These are phyloP conservation scores for Emericellopsis atlantica DNA, from an alignment of 2,329 filamentous ascomycete genomes.

Conservation along the genomic window DNA sequence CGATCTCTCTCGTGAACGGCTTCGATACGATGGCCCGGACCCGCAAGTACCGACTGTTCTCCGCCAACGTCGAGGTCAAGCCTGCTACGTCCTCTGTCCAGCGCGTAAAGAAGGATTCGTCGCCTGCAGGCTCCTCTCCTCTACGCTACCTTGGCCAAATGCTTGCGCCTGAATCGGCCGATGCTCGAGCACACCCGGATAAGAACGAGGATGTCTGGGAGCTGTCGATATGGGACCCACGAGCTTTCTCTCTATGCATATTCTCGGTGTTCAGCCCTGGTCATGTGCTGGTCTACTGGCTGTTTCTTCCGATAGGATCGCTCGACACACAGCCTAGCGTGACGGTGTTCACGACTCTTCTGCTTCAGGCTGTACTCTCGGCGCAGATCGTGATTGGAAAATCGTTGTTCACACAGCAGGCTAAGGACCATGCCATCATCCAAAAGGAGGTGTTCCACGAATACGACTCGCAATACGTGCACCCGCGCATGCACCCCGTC, in stretches of 20 bases:
- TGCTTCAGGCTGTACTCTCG: slow-evolving; percentile 64
- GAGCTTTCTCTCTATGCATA: slow-evolving; percentile 67
- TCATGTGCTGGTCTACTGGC: slow-evolving; percentile 81
- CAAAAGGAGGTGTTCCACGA: slow-evolving; percentile 89
- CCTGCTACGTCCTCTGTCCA: slow-evolving; percentile 76
- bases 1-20: slow-evolving; percentile 62
- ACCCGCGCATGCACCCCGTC: slow-evolving; percentile 72
- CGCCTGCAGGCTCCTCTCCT: slow-evolving; percentile 66
- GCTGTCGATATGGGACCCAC: slow-evolving; percentile 83
- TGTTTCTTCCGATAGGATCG: slow-evolving; percentile 67
- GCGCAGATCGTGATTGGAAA: slow-evolving; percentile 64
- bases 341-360: slow-evolving; percentile 71
- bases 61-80: slow-evolving; percentile 64
- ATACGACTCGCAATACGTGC: slow-evolving; percentile 92
- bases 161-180: slow-evolving; percentile 57
- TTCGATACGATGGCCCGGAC: slow-evolving; percentile 71
- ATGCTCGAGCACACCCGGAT: slow-evolving; percentile 74
- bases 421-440: slow-evolving; percentile 71
- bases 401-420: slow-evolving; percentile 67
- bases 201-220: slow-evolving; percentile 87
- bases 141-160: slow-evolving; percentile 60
- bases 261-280: slow-evolving; percentile 90
- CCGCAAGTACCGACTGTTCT: slow-evolving; percentile 84
- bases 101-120: slow-evolving; percentile 79
- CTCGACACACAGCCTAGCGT: slow-evolving; percentile 74